phyloP scores from a whole-genome alignment of 108 stramenopile genomes.

The Asterionellopsis glacialis region DNA sequence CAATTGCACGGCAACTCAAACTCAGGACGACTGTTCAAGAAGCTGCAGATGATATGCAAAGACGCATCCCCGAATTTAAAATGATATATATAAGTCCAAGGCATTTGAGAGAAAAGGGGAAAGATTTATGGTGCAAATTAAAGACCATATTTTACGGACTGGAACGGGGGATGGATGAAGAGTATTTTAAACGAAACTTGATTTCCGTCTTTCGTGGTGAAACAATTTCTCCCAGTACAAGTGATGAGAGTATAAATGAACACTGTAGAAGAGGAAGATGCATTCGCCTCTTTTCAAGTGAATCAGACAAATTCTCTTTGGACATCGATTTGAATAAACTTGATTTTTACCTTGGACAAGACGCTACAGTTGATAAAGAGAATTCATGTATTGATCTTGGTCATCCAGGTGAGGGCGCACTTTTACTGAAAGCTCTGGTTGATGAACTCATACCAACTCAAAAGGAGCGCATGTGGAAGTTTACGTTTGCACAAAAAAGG shows the following conservation, averaged over 20 bases:
- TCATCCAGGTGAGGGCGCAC: constrained; percentile 5
- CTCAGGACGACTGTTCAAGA: constrained; percentile 7
- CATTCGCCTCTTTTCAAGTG: background rate
- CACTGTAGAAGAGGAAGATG: background rate
- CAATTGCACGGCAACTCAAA: constrained; percentile 55
- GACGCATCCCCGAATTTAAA: constrained; percentile 61
- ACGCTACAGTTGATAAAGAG: constrained; percentile 1
- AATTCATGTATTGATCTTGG: too few relatives aligned
- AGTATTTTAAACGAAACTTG: too few relatives aligned
- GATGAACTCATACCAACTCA: constrained; percentile 30
- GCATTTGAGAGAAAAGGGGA: constrained; percentile 47
- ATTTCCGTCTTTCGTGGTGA: too few relatives aligned
- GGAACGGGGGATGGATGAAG: too few relatives aligned
- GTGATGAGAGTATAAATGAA: background rate
- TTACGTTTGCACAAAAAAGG: constrained; percentile 65
- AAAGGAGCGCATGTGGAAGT: constrained; percentile 51
- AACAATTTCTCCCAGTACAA: background rate
- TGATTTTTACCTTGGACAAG: background rate
- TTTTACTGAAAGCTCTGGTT: constrained; percentile 27
- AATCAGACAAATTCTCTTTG: background rate
- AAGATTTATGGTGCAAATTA: constrained; percentile 28
- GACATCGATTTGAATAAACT: background rate
- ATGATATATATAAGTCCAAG: constrained; percentile 71
- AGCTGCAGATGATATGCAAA: constrained; percentile 27
- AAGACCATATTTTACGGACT: background rate